Evolutionary conservation across 169 alveolate species (phyloP), one percentile per base, ranked within the genome.

Genomic region (Cryptosporidium parvum): DNA sequence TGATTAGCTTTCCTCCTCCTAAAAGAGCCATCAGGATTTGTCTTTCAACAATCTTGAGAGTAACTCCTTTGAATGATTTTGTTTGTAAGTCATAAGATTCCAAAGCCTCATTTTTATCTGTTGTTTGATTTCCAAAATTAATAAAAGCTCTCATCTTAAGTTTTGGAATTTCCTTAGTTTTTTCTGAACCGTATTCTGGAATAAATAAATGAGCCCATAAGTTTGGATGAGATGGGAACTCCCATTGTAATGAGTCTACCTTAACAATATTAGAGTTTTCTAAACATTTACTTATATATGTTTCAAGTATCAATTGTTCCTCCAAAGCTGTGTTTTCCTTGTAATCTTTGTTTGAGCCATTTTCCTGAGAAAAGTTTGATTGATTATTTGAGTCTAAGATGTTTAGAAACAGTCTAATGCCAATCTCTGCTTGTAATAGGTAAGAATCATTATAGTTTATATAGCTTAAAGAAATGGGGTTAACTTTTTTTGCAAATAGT

Each of bases 141-240:
- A 65, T 65, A 33, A 33, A 29, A 44, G 72, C 72, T n/a, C 10
- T 65, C 72, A 65, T 65, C 9, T 14, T 26, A 37, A 7, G 23
- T 14, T 29, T 65, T 6, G 72, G 72, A 26, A 31, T n/a, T 9
- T 71, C 65, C 10, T 71, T 45, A 14, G 12, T 10, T 4, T 26
- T 18, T 29, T 29, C 42, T 29, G 51, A 71, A 5, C 42, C 35
- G 4, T 16, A 39, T 7, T 69, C 56, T 14, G 51, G 37, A 52
- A 73, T 42, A 37, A 7, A 37, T 37, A 80, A 29, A n/a, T 80
- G 70, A 14, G 89, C 75, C 89, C 89, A 80, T 5, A 80, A 45
- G 62, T 80, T 80, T 6, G 89, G 89, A 62, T 59, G 75, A 53
- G 89, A 61, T 3, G 89, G 89, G 26, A 80, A 80, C 21, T 80